Evolutionary conservation across 345 rosid species (phyloP).

Genomic region (Erucastrum elatum): DNA sequence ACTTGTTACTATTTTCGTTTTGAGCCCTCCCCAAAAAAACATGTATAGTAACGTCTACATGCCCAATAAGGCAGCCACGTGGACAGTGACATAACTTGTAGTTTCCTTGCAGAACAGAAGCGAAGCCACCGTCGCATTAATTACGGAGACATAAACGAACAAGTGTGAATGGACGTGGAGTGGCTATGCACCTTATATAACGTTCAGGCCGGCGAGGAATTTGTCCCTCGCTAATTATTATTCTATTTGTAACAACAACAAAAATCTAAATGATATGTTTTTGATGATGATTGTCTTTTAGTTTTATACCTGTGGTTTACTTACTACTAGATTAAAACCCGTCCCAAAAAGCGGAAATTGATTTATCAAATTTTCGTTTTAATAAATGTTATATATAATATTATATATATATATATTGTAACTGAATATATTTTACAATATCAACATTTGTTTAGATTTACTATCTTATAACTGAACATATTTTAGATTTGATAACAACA

Average conservation of each 20-base stretch:
- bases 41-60: constrained; percentile 22
- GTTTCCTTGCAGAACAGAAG: constrained; percentile 1
- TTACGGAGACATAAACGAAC: constrained; percentile 23
- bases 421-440: no score
- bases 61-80: constrained; percentile 25
- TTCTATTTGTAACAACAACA: constrained; percentile 27
- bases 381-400: no score
- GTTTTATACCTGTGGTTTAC: not conserved
- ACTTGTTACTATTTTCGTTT: not conserved
- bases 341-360: no score
- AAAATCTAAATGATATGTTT: not conserved
- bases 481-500: no score
- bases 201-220: constrained; percentile 29
- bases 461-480: no score
- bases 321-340: no score
- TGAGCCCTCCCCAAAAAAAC: constrained; percentile 5
- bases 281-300: constrained; percentile 19
- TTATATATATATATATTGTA: no score
- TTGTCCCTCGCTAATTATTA: constrained; percentile 22
- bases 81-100: constrained; percentile 19
- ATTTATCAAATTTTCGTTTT: no score
- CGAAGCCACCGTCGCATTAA: constrained; percentile 20
- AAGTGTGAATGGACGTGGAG: constrained; percentile 33
- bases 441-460: no score
- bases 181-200: constrained; percentile 23